phyloP scores from a whole-genome alignment of 768 basidiomycete species.

The Fistulinella prunicolor region DNA sequence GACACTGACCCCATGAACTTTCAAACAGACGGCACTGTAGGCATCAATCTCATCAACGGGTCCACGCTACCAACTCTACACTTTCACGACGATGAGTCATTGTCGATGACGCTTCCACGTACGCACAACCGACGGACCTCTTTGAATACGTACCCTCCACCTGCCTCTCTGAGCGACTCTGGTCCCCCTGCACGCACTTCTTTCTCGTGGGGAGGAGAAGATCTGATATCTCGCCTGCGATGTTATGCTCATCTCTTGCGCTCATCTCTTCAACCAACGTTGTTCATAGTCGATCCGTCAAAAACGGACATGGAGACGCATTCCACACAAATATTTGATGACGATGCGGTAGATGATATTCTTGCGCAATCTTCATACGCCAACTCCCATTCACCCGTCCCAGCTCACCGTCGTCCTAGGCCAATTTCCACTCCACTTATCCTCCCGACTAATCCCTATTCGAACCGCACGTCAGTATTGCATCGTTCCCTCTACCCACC shows the following conservation, averaged over 20 bases:
- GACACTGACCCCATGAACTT: not conserved
- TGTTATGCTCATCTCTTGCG: conserved; percentile 79
- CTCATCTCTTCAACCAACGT: conserved; percentile 77
- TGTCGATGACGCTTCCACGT: conserved; percentile 59
- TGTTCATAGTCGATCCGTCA: conserved; percentile 92
- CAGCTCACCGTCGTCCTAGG: conserved; percentile 75
- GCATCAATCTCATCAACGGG: conserved; percentile 83
- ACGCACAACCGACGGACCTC: conserved; percentile 33
- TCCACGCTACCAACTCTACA: conserved; percentile 85
- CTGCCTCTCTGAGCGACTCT: conserved; percentile 48
- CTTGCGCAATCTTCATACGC: conserved; percentile 74
- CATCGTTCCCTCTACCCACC: conserved; percentile 69
- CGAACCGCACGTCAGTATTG: conserved; percentile 68
- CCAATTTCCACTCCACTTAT: conserved; percentile 48
- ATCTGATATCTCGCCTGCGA: conserved; percentile 72
- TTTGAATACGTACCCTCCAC: conserved; percentile 59
- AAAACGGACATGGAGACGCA: conserved; percentile 91
- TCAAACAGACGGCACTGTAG: conserved; percentile 75
- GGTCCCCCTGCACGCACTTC: conserved; percentile 39
- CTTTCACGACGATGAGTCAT: conserved; percentile 97
- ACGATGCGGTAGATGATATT: conserved; percentile 87
- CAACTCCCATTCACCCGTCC: conserved; percentile 77
- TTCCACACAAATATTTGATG: conserved; percentile 77
- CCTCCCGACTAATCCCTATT: conserved; percentile 49
- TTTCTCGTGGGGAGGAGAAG: conserved; percentile 85